Percentiles rank a stretch among this genome's conserved stretches.
Conservation (phyloP, 208 protist species). For the Crithidia mellificae region DNA sequence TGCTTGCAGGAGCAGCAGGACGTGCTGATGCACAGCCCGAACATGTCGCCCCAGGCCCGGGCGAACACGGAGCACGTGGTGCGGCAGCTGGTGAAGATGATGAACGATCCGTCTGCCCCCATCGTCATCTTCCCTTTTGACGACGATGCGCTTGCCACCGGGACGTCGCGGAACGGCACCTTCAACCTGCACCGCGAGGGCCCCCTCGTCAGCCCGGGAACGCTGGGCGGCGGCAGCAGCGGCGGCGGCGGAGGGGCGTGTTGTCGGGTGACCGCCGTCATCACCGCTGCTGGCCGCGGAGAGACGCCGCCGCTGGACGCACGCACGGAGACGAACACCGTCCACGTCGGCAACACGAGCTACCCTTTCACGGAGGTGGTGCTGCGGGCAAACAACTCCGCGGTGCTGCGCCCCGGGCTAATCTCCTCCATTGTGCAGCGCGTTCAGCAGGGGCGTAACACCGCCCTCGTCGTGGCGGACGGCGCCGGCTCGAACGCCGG, state of each 20-base stretch:
- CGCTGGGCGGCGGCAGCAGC: neutral
- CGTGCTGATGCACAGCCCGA: constrained; percentile 2
- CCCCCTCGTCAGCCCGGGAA: too few species aligned
- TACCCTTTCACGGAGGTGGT: constrained; percentile 36
- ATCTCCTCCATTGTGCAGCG: constrained; percentile 23
- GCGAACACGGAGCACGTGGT: constrained; percentile 20
- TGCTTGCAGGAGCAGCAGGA: constrained; percentile 32
- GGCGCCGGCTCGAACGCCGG: constrained; percentile 20
- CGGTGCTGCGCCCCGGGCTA: constrained; percentile 26
- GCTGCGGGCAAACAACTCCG: constrained; percentile 27
- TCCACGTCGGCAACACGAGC: neutral
- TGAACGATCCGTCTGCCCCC: constrained; percentile 12
- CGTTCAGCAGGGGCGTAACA: constrained; percentile 36
- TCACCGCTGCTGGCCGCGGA: neutral
- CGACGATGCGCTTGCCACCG: neutral
- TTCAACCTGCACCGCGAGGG: neutral
- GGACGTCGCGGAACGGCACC: neutral
- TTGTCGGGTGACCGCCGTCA: constrained; percentile 10
- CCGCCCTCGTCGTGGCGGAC: constrained; percentile 31
- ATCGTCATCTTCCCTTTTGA: constrained; percentile 27
- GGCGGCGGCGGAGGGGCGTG: neutral
- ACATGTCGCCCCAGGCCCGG: constrained; percentile 6
- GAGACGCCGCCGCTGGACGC: constrained; percentile 10
- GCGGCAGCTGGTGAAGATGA: constrained; percentile 18
- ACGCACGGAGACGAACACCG: constrained; percentile 20